Percentiles rank a stretch among this genome's conserved stretches.
These are phyloP conservation scores for Diplodia seriata DNA, from an alignment of 2,329 filamentous ascomycete genomes.

Conservation along the genomic window DNA sequence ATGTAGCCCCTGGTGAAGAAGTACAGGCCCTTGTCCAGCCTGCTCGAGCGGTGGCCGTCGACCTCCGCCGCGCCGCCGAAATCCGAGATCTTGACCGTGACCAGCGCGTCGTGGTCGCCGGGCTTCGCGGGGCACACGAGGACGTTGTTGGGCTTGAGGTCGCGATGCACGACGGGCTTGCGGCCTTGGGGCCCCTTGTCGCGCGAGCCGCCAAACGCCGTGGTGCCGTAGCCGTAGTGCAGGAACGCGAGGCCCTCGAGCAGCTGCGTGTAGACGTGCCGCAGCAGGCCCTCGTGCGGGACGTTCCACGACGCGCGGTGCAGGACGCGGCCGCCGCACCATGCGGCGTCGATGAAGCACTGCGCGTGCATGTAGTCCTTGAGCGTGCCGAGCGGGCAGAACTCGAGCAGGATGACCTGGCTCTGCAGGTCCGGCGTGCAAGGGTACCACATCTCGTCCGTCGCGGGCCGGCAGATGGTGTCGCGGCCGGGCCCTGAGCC, in stretches of 20 bases:
- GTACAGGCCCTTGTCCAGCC: background rate
- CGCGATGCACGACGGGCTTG: background rate
- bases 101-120: background rate
- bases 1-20: background rate
- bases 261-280: background rate
- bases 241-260: background rate
- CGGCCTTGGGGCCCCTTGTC: background rate
- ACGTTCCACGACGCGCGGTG: background rate
- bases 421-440: background rate
- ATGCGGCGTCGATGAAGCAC: background rate
- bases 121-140: background rate
- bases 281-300: background rate
- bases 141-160: conserved; percentile 11
- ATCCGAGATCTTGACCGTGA: background rate
- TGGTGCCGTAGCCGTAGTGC: conserved; percentile 11
- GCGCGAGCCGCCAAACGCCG: background rate
- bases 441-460: background rate
- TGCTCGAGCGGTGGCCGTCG: background rate
- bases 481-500: background rate
- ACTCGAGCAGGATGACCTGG: background rate
- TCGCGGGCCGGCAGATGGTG: background rate
- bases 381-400: background rate
- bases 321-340: no score
- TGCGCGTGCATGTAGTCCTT: background rate
- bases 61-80: background rate